Evolutionary conservation across 768 basidiomycete species (phyloP).

Genomic region (Dentipellis sp.): DNA sequence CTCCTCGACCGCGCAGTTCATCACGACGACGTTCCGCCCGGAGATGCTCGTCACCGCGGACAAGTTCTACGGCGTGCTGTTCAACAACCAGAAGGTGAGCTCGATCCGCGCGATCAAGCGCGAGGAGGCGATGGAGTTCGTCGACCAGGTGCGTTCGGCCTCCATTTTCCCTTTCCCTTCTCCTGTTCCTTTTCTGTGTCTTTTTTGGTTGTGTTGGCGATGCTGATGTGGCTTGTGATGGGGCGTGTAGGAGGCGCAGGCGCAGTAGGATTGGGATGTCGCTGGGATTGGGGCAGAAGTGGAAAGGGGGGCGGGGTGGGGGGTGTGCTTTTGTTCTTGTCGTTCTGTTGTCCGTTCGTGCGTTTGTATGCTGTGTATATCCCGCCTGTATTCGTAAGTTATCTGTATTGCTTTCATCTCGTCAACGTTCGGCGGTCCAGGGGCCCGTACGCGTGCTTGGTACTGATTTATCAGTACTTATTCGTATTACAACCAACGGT

Average conservation of each 20-base stretch:
- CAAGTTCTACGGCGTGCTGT: slow-evolving; percentile 95
- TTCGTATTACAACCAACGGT: too few relatives aligned
- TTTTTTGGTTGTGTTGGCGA: background rate
- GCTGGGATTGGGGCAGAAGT: too few relatives aligned
- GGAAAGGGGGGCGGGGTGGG: too few relatives aligned
- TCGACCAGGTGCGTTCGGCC: slow-evolving; percentile 58
- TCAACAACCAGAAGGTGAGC: slow-evolving; percentile 93
- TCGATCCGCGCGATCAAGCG: slow-evolving; percentile 80
- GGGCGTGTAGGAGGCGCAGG: slow-evolving; percentile 34
- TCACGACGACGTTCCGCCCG: slow-evolving; percentile 96
- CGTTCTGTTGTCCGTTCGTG: too few relatives aligned
- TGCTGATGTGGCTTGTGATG: too few relatives aligned
- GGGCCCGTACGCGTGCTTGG: too few relatives aligned
- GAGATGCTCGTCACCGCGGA: slow-evolving; percentile 96
- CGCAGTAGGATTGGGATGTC: slow-evolving; percentile 22
- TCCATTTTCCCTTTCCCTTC: background rate
- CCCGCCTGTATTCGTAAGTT: too few relatives aligned
- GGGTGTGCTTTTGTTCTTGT: too few relatives aligned
- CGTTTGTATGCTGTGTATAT: too few relatives aligned
- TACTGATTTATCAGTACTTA: too few relatives aligned
- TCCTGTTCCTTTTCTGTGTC: background rate
- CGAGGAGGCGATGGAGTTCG: slow-evolving; percentile 90
- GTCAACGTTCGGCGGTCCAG: too few relatives aligned
- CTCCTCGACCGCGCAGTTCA: slow-evolving; percentile 84
- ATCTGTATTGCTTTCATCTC: too few relatives aligned